Base-by-base conservation (phyloP, 495 filamentous ascomycete genomes). In the Daldinia vernicosa region DNA sequence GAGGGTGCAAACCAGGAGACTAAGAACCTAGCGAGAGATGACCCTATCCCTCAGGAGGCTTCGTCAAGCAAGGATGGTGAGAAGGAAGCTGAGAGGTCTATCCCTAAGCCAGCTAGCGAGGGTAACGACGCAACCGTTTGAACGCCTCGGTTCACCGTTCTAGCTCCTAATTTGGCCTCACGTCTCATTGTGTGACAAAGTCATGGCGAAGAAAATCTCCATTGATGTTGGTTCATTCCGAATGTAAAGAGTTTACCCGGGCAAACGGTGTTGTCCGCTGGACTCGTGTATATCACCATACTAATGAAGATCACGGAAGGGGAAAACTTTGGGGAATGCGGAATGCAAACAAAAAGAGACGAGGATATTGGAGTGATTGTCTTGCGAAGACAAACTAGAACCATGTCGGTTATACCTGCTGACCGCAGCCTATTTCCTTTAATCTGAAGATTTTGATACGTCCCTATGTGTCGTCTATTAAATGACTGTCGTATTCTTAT, bases 71-170 rank as follows among this genome's bases (percentile, higher is more conserved):
- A 90, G 71, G 90, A 91, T 72, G 88, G 86, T 72, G 88, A 86
- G 26, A 85, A 86, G 55, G 87, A 90, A 72, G 80, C 78, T 15
- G 82, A 85, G 64, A 84, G 79, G 47, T 84, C 83, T 62, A 81
- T 85, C 63, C 85, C 92, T 6, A 91, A 90, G 80, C 92, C 92
- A 22, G 92, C 90, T 30, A 93, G 89, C 70, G 91, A 94, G 78
- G 87, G 83, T n/a, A 89, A 90, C 67, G 90, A 91, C 77, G 91
- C 91, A 6, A 84, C 81, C 3, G 72, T 73, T 35, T 77, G 61
- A 60, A 30, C 17, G 27, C 1, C 19, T 28, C 22, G 12, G 6
- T 12, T 24, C 35, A 17, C 53, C 15, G 8, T 39, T 43, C 59
- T 56, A 50, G n/a, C 17, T 27, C 37, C 52, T 52, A 56, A 51